These are phyloP conservation scores for Lentinula detonsa DNA, from an alignment of 768 basidiomycete species.

Conservation along the genomic window DNA sequence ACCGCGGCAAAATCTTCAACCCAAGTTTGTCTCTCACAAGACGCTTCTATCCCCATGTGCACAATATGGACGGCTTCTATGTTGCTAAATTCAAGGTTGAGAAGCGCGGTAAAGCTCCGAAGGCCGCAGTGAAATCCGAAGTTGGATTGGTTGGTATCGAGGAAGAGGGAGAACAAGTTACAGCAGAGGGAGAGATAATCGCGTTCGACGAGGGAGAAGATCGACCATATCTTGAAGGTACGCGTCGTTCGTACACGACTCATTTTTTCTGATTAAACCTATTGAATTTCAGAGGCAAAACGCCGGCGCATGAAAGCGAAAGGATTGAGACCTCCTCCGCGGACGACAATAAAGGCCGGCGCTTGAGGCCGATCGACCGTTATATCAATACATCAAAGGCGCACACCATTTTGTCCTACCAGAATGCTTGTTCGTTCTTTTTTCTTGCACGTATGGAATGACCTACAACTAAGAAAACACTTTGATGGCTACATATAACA, in stretches of 20 bases:
- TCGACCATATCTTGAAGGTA: constrained; percentile 72
- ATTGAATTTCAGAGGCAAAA: constrained; percentile 50
- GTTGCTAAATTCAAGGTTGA: constrained; percentile 98
- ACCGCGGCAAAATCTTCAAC: constrained; percentile 86
- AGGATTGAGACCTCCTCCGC: constrained; percentile 61
- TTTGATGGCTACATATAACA: too few species aligned
- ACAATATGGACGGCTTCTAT: constrained; percentile 99
- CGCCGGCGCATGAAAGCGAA: constrained; percentile 72
- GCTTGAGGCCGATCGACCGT: neutral
- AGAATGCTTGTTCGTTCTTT: too few species aligned
- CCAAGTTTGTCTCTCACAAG: constrained; percentile 75
- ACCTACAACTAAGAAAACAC: too few species aligned
- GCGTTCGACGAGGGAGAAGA: constrained; percentile 78
- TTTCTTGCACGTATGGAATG: too few species aligned
- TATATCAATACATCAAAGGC: neutral
- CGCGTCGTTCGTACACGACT: constrained; percentile 19
- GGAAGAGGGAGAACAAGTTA: constrained; percentile 22
- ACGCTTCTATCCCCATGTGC: constrained; percentile 93
- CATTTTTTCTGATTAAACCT: constrained; percentile 2
- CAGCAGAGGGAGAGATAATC: constrained; percentile 33
- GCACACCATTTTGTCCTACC: too few species aligned
- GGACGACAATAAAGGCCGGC: constrained; percentile 27
- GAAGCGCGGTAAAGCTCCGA: constrained; percentile 51
- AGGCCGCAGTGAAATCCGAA: constrained; percentile 19
- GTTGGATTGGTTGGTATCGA: constrained; percentile 24